Percentiles rank a stretch among this genome's conserved stretches.
These are phyloP conservation scores for Hygrophila difformis DNA, from an alignment of 257 asterid species.

Conservation along the genomic window DNA sequence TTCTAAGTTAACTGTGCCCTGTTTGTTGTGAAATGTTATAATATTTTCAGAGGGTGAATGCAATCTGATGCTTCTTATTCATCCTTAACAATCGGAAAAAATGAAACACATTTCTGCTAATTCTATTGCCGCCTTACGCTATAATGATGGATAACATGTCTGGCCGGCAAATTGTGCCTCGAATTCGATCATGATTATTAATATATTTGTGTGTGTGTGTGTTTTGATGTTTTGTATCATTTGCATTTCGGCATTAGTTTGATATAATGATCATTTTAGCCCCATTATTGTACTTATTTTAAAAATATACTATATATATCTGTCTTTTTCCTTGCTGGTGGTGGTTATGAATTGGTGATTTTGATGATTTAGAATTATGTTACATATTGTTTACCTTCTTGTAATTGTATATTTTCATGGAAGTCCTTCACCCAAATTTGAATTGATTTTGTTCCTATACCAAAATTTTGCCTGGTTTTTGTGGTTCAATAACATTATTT, in stretches of 20 bases:
- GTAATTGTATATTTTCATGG: too few relatives aligned
- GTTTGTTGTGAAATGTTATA: not conserved
- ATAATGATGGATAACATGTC: not conserved
- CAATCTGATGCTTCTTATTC: not conserved
- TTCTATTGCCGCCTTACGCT: not conserved
- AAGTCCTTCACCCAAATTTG: too few relatives aligned
- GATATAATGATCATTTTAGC: not conserved
- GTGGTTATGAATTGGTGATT: too few relatives aligned
- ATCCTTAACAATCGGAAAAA: not conserved
- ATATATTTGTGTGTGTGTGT: not conserved
- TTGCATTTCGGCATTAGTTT: not conserved
- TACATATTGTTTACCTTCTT: too few relatives aligned
- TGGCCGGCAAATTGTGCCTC: not conserved
- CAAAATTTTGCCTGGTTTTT: too few relatives aligned
- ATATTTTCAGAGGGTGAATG: conserved; percentile 6
- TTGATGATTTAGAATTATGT: too few relatives aligned
- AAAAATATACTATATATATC: too few relatives aligned
- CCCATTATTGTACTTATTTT: not conserved
- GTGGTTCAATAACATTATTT: too few relatives aligned
- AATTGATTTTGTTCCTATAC: too few relatives aligned
- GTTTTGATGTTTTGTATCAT: not conserved
- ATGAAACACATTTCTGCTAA: not conserved
- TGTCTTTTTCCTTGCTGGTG: too few relatives aligned
- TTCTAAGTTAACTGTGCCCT: conserved; percentile 9
- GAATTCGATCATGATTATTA: not conserved